These are phyloP conservation scores for Wolfiporia cocos DNA, from an alignment of 1,284 basidiomycete genomes.

Conservation along the genomic window DNA sequence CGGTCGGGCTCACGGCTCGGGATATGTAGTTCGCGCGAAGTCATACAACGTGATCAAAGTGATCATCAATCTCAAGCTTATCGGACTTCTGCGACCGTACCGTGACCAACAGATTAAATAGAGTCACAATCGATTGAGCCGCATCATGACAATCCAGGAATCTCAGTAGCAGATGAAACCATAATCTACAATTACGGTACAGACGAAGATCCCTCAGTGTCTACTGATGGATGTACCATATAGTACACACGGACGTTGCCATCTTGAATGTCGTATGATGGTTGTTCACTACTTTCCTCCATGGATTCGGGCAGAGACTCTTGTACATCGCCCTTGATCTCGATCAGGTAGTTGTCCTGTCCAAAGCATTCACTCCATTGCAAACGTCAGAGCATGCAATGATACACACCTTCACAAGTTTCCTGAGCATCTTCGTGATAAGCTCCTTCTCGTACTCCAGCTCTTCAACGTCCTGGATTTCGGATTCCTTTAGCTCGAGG, in stretches of 20 bases:
- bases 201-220: conserved; percentile 49
- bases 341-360: conserved; percentile 84
- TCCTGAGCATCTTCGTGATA: conserved; percentile 84
- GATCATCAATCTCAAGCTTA: no score
- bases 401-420: conserved; percentile 78
- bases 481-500: conserved; percentile 82
- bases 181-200: conserved; percentile 11
- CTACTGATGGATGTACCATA: conserved; percentile 78
- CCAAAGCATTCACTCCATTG: conserved; percentile 3
- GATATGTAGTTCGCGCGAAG: no score
- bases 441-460: conserved; percentile 91
- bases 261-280: conserved; percentile 39
- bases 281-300: conserved; percentile 48
- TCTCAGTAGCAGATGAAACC: no score
- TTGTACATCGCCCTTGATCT: conserved; percentile 77
- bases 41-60: no score
- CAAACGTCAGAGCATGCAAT: conserved; percentile 1
- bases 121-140: no score
- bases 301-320: conserved; percentile 64
- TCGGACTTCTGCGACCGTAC: no score
- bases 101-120: no score
- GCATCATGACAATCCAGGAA: no score
- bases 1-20: no score
- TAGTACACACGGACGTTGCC: conserved; percentile 68
- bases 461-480: conserved; percentile 82